Conservation (phyloP, 2,329 filamentous ascomycete genomes). For the Fulvia fulva region DNA sequence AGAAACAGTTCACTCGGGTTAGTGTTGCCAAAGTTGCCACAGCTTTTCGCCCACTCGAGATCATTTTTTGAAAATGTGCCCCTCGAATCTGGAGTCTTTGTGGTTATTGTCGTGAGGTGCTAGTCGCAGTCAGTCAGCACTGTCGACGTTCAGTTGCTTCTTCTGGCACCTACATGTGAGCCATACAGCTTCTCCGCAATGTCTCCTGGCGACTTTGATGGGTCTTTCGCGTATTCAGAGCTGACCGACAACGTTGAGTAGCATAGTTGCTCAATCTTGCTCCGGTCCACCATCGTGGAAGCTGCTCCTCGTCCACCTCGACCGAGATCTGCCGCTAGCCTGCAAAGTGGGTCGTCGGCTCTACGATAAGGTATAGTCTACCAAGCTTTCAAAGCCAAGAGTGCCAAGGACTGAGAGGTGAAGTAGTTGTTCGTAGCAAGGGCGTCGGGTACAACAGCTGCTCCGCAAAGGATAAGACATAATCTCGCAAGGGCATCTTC, state of each 20-base stretch:
- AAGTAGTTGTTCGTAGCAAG: neutral
- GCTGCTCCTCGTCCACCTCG: slow-evolving; percentile 2
- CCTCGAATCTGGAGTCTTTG: slow-evolving; percentile 10
- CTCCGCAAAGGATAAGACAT: neutral
- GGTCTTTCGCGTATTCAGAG: slow-evolving; percentile 23
- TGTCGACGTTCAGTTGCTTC: neutral
- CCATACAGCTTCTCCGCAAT: slow-evolving; percentile 26
- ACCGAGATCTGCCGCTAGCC: slow-evolving; percentile 2
- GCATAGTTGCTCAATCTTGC: slow-evolving; percentile 24
- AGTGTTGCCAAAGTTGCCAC: slow-evolving; percentile 64
- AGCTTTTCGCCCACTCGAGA: slow-evolving; percentile 53
- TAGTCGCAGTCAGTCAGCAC: neutral
- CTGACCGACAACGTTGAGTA: slow-evolving; percentile 23
- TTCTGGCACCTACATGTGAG: slow-evolving; percentile 17
- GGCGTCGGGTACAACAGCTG: too few species aligned
- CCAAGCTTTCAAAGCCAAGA: neutral
- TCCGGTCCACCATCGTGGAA: slow-evolving; percentile 3
- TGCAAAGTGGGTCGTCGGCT: neutral
- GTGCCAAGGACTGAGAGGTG: neutral
- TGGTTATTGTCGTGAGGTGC: slow-evolving; percentile 24
- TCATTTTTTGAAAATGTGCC: slow-evolving; percentile 6
- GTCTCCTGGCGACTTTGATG: slow-evolving; percentile 24
- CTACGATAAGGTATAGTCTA: neutral
- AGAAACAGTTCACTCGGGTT: slow-evolving; percentile 66
- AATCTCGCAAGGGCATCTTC: neutral